These are phyloP conservation scores for Plasmodium sp. DNA, from an alignment of 169 alveolate species.

Conservation along the genomic window DNA sequence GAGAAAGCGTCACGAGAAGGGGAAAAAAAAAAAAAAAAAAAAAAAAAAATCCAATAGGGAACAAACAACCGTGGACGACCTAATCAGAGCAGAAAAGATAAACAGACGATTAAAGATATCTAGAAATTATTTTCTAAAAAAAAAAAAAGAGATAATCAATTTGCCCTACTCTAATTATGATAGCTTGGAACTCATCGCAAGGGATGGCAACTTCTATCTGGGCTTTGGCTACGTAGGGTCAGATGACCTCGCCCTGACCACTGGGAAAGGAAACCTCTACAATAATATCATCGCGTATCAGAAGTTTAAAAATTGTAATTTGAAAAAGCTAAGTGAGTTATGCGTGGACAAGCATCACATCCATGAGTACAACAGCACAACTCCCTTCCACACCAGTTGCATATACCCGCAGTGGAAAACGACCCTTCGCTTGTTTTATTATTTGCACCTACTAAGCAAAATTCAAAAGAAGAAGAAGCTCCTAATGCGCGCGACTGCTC, in stretches of 20 bases:
- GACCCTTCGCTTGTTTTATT: conserved; percentile 32
- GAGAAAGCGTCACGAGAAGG: background rate
- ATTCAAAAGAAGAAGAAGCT: conserved; percentile 38
- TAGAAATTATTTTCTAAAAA: conserved; percentile 68
- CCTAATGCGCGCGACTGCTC: background rate
- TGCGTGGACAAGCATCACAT: conserved; percentile 68
- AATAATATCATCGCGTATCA: conserved; percentile 77
- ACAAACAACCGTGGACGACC: conserved; percentile 56
- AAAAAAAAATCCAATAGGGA: conserved; percentile 7
- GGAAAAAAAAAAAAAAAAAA: background rate
- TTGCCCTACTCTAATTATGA: conserved; percentile 81
- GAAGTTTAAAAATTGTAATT: conserved; percentile 47
- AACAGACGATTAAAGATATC: conserved; percentile 48
- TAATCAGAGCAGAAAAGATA: conserved; percentile 22
- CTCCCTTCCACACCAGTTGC: conserved; percentile 60
- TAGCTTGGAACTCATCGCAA: conserved; percentile 86
- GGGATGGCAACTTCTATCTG: conserved; percentile 89
- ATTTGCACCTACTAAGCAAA: conserved; percentile 26
- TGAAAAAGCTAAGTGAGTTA: conserved; percentile 58
- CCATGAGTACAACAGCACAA: conserved; percentile 29
- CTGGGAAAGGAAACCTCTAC: conserved; percentile 85
- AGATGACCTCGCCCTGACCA: conserved; percentile 75
- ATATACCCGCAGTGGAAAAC: conserved; percentile 71
- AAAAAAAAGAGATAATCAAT: conserved; percentile 67
- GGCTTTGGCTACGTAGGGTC: conserved; percentile 90